A percentile compares a stretch with the other conserved stretches of the same genome.
Conservation (phyloP, 495 filamentous ascomycete genomes). For the Copromyces sp. region DNA sequence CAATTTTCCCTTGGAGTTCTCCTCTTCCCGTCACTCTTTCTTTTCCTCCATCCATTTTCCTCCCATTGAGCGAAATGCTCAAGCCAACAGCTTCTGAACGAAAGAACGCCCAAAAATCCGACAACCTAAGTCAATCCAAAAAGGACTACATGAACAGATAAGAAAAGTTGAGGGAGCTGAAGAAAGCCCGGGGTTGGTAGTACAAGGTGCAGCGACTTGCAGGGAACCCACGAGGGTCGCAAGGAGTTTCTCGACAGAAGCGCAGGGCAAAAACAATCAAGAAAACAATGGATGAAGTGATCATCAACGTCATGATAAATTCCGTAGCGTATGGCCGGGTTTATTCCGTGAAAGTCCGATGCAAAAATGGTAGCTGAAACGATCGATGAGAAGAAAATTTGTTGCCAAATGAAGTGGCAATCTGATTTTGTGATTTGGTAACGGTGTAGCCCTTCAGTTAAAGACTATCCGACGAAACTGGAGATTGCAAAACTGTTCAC, state of each 20-base stretch:
- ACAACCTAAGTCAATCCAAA: not conserved
- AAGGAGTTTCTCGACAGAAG: not conserved
- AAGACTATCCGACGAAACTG: constrained; percentile 3
- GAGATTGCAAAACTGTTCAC: constrained; percentile 9
- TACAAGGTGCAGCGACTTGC: not conserved
- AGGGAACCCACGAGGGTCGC: not conserved
- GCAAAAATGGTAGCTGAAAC: constrained; percentile 22
- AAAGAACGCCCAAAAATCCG: not conserved
- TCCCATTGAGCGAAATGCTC: not conserved
- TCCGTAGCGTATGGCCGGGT: constrained; percentile 21
- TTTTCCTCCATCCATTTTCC: not conserved
- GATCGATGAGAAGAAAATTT: constrained; percentile 25
- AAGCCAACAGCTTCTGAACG: not conserved
- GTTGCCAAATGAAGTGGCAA: constrained; percentile 4
- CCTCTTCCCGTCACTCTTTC: not conserved
- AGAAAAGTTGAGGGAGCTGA: not conserved
- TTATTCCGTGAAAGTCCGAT: constrained; percentile 16
- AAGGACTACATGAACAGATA: not conserved
- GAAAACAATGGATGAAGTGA: constrained; percentile 2
- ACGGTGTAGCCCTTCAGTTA: not conserved
- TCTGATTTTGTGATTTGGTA: constrained; percentile 8
- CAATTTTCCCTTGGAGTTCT: not conserved
- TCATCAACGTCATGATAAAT: constrained; percentile 24
- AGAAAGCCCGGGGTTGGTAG: not conserved
- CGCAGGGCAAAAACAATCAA: not conserved